These are phyloP conservation scores for Candida anutae DNA, from an alignment of 1,139 yeast genomes.

Conservation along the genomic window DNA sequence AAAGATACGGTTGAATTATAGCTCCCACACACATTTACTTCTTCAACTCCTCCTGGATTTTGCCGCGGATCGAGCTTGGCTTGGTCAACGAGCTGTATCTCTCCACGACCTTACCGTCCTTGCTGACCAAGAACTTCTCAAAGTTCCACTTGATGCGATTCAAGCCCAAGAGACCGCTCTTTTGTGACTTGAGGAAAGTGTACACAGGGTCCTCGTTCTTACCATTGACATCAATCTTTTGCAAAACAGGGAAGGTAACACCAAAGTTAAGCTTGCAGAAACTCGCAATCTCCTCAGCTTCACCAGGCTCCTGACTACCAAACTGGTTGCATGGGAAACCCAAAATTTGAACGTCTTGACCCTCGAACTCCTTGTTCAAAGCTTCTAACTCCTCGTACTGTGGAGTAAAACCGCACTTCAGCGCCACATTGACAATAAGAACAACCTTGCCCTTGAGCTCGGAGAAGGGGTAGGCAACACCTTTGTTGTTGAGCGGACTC, in stretches of 20 bases:
- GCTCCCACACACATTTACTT: constrained; percentile 3
- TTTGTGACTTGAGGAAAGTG: constrained; percentile 56
- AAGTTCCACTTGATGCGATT: constrained; percentile 45
- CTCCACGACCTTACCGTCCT: constrained; percentile 38
- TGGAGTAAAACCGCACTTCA: constrained; percentile 84
- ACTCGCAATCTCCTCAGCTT: constrained; percentile 29
- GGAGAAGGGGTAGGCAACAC: constrained; percentile 38
- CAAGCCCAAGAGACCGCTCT: constrained; percentile 37
- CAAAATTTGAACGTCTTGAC: constrained; percentile 65
- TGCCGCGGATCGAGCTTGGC: constrained; percentile 27
- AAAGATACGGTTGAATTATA: too few relatives aligned
- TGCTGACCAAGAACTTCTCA: constrained; percentile 40
- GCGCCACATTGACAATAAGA: constrained; percentile 86
- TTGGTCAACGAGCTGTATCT: constrained; percentile 36
- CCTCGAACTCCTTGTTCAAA: constrained; percentile 70
- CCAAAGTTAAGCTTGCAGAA: constrained; percentile 34
- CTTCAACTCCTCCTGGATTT: constrained; percentile 32
- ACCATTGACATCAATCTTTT: constrained; percentile 88
- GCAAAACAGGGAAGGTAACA: constrained; percentile 82
- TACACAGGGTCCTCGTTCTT: constrained; percentile 72
- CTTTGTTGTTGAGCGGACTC: constrained; percentile 29
- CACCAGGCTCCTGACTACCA: constrained; percentile 39
- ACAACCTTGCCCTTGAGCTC: constrained; percentile 86
- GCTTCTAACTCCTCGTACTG: constrained; percentile 74
- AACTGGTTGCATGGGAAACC: constrained; percentile 91